Evolutionary conservation across 306 rosid species (phyloP).

Genomic region (Clitoria ternatea): DNA sequence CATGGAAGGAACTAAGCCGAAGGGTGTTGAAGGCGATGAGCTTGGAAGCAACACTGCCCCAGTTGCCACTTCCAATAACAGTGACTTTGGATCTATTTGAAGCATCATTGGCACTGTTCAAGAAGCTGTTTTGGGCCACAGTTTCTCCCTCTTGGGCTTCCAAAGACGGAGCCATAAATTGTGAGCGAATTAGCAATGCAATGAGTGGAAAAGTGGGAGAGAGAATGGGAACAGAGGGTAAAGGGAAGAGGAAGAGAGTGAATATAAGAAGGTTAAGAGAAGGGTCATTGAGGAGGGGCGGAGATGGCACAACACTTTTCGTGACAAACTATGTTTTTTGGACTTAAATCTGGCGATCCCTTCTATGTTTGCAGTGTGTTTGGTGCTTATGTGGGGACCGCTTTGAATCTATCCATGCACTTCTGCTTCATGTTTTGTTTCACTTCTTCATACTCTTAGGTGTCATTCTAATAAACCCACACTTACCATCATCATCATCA

Average conservation of each 20-base stretch:
- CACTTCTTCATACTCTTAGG: no score
- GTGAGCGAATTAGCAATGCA: background rate
- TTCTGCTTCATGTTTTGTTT: background rate
- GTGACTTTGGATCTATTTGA: constrained; percentile 59
- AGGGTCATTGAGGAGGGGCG: constrained; percentile 52
- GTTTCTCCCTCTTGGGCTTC: constrained; percentile 34
- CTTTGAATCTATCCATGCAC: constrained; percentile 11
- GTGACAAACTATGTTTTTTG: constrained; percentile 48
- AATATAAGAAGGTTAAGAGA: constrained; percentile 25
- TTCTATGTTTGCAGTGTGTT: constrained; percentile 33
- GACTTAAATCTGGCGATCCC: constrained; percentile 54
- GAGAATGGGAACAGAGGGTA: background rate
- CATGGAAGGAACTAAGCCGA: constrained; percentile 60
- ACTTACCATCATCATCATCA: no score
- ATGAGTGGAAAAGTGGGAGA: background rate
- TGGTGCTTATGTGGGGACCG: constrained; percentile 15
- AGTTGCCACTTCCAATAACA: constrained; percentile 86
- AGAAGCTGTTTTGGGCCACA: constrained; percentile 13
- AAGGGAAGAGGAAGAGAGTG: background rate
- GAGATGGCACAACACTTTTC: constrained; percentile 63
- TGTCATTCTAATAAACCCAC: no score
- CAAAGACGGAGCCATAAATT: constrained; percentile 58
- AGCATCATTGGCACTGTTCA: constrained; percentile 32
- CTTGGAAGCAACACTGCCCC: constrained; percentile 95
- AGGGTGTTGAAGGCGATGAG: constrained; percentile 87